Base-by-base conservation (phyloP, 2,329 filamentous ascomycete species). In the Sordariomycetes sp. region DNA sequence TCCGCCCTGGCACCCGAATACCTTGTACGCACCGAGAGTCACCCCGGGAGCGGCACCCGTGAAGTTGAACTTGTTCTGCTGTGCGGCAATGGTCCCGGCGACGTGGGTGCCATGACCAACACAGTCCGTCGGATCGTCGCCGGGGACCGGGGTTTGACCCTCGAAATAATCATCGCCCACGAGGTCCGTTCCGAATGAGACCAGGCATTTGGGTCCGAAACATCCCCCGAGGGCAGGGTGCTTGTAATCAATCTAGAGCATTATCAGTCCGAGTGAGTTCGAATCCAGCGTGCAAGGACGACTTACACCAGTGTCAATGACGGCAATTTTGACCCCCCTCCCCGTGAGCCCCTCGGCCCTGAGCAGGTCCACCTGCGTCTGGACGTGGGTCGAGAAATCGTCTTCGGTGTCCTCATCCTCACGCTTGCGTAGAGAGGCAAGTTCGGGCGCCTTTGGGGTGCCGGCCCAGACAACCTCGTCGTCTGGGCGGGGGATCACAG, bases 191-290 rank as follows among this genome's bases (percentile, higher is more conserved):
- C 84, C 83, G 59, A 75, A 78, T 3, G 74, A 72, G 20, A 86
- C 78, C 48, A 84, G 70, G 62, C 77, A 85, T 13, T 75, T 79
- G 1, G 72, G 63, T 1, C 83, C 84, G 64, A 85, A 85, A 63
- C 82, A 82, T 53, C 81, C 81, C 39, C 84, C 84, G 0, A 87
- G 75, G 32, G 80, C 79, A 1, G 81, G 79, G 62, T 86, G 82
- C 1, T 70, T 74, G 64, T 85, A 86, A 64, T 86, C 83, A 53
- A 84, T 69, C 76, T 78, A 51, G 1, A 28, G 2, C 1, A 12
- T 4, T 8, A 52, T 53, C 13, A 58, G 52, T 36, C 2, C 25
- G 2, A 36, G 3, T 45, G 28, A 2, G 36, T 2, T 12, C 20
- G n/a, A 56, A 39, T 17, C 4, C 2, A 22, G 39, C 10, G 7